Conservation (phyloP, 495 filamentous ascomycete genomes). For the Penicillium soppii region DNA sequence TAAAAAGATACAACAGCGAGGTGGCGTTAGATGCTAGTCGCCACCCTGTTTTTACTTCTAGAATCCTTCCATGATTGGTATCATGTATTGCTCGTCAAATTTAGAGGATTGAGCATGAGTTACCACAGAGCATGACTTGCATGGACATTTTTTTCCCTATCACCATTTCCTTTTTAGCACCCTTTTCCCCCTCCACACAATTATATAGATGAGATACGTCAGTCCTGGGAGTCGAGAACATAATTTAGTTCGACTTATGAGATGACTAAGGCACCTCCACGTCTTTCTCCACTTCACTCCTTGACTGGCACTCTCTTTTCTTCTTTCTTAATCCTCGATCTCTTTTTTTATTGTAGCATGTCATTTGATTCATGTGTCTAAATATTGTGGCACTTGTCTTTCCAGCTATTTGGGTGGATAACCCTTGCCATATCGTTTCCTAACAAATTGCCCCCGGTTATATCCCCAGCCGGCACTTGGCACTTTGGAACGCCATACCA, state of each 20-base stretch:
- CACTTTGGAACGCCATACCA: constrained; percentile 6
- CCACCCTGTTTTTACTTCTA: not conserved
- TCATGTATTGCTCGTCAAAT: too few relatives aligned
- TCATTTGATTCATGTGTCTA: constrained; percentile 20
- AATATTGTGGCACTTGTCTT: constrained; percentile 8
- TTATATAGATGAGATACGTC: not conserved
- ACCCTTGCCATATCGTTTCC: constrained; percentile 13
- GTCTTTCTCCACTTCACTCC: constrained; percentile 27
- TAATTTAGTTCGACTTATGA: not conserved
- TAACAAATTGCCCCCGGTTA: constrained; percentile 11
- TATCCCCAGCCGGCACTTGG: constrained; percentile 19
- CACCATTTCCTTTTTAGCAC: constrained; percentile 9
- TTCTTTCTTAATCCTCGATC: constrained; percentile 17
- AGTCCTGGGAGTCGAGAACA: not conserved
- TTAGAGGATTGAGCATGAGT: too few relatives aligned
- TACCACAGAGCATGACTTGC: too few relatives aligned
- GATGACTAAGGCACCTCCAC: constrained; percentile 25
- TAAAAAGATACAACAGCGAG: too few relatives aligned
- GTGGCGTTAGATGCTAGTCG: too few relatives aligned
- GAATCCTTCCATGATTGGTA: not conserved
- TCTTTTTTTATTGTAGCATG: constrained; percentile 13
- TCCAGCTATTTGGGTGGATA: constrained; percentile 27
- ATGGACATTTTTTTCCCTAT: not conserved
- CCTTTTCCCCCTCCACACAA: constrained; percentile 2
- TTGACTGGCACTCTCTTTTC: constrained; percentile 10